Evolutionary conservation across 176 grass and related monocot genomes (phyloP), one percentile per base, ranked within the genome.

Genomic region (Aegilops umbellulata): DNA sequence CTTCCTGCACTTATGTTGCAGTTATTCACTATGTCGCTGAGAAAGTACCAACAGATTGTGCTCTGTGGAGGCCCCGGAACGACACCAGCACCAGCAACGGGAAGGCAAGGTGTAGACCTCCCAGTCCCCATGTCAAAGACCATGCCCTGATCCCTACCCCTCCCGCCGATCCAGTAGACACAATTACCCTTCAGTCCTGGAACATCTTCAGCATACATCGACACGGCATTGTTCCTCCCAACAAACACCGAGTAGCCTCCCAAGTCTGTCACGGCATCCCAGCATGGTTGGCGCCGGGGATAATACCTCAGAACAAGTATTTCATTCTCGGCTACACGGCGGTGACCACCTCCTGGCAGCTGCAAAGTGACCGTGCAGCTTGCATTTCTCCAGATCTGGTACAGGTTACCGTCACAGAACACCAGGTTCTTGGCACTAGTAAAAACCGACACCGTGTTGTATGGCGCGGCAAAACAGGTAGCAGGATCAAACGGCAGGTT

Each of bases 71-170:
- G 49, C 6, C 89, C 77, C 1, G 62, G 76, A 42, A 77, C 11
- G 26, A 57, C 49, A 2, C 85, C 69, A 53, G 60, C 60, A 3
- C 17, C 29, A 60, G 47, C 60, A 3, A 16, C 35, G 30, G 85
- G 70, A 80, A 64, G 82, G 81, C 89, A 91, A 1, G 69, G 81
- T 3, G 69, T 41, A 17, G 89, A 91, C 62, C 85, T 91, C 77
- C 81, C 85, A 1, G 81, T 84, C 25, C 75, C 69, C 89, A 91
- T 91, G 85, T 91, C 89, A 20, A 91, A 91, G 4, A 91, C 89
- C 89, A 91, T 91, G 35, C 89, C 89, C 23, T 87, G 89, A 83
- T 87, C 85, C 36, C 89, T 87, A 2, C 89, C 85, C n/a, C 89
- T 82, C 13, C 89, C 89, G 20, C 85, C 89, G 7, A 91, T 91